Evolutionary conservation across 2,329 filamentous ascomycete species (phyloP).

Genomic region (Trichothecium roseum): DNA sequence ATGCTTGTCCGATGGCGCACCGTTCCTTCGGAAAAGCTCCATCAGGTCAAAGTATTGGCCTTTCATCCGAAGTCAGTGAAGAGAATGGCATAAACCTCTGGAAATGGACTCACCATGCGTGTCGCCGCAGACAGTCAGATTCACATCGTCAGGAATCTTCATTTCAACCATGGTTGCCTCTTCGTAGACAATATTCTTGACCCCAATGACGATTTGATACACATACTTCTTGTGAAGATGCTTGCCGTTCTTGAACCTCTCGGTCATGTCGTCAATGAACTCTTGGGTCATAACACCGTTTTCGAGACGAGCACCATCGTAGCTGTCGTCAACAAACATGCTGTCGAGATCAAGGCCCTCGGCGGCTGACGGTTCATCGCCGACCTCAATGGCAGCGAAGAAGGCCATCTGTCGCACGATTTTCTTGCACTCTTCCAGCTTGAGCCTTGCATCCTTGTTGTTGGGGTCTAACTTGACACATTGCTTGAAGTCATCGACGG

Average conservation of each 20-base stretch:
- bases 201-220: constrained; percentile 87
- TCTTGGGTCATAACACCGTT: constrained; percentile 79
- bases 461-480: constrained; percentile 78
- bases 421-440: constrained; percentile 88
- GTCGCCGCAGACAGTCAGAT: constrained; percentile 91
- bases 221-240: constrained; percentile 94
- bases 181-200: constrained; percentile 80
- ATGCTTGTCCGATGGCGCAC: constrained; percentile 73
- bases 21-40: constrained; percentile 90
- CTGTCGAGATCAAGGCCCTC: constrained; percentile 81
- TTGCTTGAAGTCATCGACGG: constrained; percentile 82
- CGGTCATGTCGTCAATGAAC: constrained; percentile 95
- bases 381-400: constrained; percentile 86
- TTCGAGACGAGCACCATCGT: constrained; percentile 73
- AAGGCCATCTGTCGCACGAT: constrained; percentile 88
- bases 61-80: constrained; percentile 23
- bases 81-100: background rate
- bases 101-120: constrained; percentile 62
- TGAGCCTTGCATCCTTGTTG: constrained; percentile 86
- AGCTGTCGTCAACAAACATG: constrained; percentile 71
- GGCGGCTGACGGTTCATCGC: constrained; percentile 83
- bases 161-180: constrained; percentile 97
- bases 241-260: constrained; percentile 93
- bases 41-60: constrained; percentile 96
- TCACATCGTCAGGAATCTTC: constrained; percentile 63